These are phyloP conservation scores for Xylaria intraflava DNA, from an alignment of 495 filamentous ascomycete genomes.

Conservation along the genomic window DNA sequence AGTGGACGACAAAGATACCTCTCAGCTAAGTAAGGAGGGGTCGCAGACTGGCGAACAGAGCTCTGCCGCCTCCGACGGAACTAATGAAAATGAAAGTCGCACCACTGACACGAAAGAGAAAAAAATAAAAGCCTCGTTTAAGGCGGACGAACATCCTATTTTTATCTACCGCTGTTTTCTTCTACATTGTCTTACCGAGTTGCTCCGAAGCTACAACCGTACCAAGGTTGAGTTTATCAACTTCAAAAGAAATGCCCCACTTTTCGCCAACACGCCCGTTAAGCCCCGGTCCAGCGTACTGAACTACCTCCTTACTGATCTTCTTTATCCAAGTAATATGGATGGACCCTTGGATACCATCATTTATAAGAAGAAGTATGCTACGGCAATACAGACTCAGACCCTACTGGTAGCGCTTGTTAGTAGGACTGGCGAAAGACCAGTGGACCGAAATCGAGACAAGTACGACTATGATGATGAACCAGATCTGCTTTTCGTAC, in stretches of 20 bases:
- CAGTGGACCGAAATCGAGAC: constrained; percentile 38
- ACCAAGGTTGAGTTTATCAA: constrained; percentile 98
- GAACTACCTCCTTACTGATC: constrained; percentile 83
- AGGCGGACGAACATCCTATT: constrained; percentile 87
- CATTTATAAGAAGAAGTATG: constrained; percentile 70
- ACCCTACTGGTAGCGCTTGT: constrained; percentile 81
- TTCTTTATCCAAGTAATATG: constrained; percentile 73
- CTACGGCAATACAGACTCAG: constrained; percentile 78
- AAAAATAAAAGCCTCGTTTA: constrained; percentile 80
- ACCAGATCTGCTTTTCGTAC: constrained; percentile 81
- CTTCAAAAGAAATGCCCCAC: constrained; percentile 81
- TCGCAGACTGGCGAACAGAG: constrained; percentile 34
- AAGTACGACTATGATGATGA: constrained; percentile 69
- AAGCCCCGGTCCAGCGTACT: constrained; percentile 90
- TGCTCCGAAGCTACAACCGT: constrained; percentile 87
- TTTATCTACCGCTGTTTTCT: constrained; percentile 96
- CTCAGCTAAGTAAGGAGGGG: constrained; percentile 45
- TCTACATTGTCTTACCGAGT: constrained; percentile 84
- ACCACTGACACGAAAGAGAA: constrained; percentile 43
- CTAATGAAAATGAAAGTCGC: constrained; percentile 18
- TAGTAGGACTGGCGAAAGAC: constrained; percentile 73
- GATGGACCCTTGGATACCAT: constrained; percentile 64
- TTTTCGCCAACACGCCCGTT: constrained; percentile 73
- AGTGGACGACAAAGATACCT: constrained; percentile 70
- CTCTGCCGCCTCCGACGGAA: constrained; percentile 19